Conservation (phyloP, 352 stramenopile species). For the Phytophthora podocarpi region DNA sequence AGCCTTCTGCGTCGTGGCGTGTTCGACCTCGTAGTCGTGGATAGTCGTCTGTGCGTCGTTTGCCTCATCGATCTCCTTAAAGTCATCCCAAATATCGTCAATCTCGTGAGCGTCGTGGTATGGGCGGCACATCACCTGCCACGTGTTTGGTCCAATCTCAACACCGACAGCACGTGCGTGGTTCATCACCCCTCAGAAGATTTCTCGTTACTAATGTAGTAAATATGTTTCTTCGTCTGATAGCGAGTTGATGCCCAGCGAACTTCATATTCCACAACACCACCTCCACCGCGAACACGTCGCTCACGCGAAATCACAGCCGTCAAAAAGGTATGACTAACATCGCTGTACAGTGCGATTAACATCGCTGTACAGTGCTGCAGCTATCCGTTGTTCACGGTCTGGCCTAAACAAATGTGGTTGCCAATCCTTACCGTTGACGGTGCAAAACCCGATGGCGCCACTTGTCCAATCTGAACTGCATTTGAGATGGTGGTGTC, state of each 20-base stretch:
- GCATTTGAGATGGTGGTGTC: too few relatives aligned
- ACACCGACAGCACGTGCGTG: not conserved
- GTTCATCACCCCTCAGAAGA: not conserved
- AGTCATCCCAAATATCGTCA: not conserved
- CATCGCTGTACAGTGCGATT: not conserved
- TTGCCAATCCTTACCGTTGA: not conserved
- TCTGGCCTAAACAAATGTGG: not conserved
- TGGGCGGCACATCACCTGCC: not conserved
- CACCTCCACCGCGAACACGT: not conserved
- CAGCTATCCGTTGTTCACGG: not conserved
- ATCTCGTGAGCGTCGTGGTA: not conserved
- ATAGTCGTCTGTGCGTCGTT: too few relatives aligned
- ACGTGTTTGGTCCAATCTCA: not conserved
- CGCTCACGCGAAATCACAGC: slow-evolving; percentile 1
- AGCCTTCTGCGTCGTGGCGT: too few relatives aligned
- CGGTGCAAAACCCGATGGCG: not conserved
- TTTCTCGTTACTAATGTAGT: not conserved
- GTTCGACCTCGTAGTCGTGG: too few relatives aligned
- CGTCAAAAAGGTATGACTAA: not conserved
- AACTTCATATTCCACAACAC: not conserved
- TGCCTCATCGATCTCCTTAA: not conserved
- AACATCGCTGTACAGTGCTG: too few relatives aligned
- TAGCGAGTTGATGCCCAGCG: not conserved
- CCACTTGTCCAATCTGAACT: too few relatives aligned
- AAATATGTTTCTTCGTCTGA: not conserved